Percentiles rank a stretch among this genome's conserved stretches.
These are phyloP conservation scores for Neoscytalidium dimidiatum DNA, from an alignment of 2,329 filamentous ascomycete genomes.

Conservation along the genomic window DNA sequence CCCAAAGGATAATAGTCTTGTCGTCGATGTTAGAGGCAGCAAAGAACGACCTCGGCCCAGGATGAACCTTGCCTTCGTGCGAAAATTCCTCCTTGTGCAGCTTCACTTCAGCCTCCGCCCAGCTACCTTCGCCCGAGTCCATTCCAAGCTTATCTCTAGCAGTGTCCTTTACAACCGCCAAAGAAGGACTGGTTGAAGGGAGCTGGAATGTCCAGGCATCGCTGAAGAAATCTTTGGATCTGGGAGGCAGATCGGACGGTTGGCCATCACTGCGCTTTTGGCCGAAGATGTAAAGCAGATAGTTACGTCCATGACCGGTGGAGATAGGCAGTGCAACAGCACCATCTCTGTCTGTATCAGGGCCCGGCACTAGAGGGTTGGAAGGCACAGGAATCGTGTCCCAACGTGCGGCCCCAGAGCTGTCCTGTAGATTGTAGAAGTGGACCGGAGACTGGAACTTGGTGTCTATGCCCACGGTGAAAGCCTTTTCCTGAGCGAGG, in stretches of 20 bases:
- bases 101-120: slow-evolving; percentile 45
- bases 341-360: slow-evolving; percentile 40
- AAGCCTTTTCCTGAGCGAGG: slow-evolving; percentile 39
- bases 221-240: neutral
- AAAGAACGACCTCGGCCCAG: slow-evolving; percentile 45
- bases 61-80: slow-evolving; percentile 45
- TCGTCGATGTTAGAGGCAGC: slow-evolving; percentile 42
- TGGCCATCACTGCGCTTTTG: slow-evolving; percentile 24
- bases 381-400: slow-evolving; percentile 44
- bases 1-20: slow-evolving; percentile 43
- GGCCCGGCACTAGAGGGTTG: slow-evolving; percentile 46
- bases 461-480: slow-evolving; percentile 40
- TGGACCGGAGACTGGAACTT: slow-evolving; percentile 29
- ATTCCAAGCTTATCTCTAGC: slow-evolving; percentile 44
- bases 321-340: slow-evolving; percentile 41
- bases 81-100: slow-evolving; percentile 36
- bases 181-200: slow-evolving; percentile 41
- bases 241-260: slow-evolving; percentile 26
- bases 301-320: slow-evolving; percentile 48
- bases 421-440: slow-evolving; percentile 27
- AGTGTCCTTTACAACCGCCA: slow-evolving; percentile 47
- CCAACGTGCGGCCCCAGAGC: slow-evolving; percentile 34
- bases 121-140: slow-evolving; percentile 42
- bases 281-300: slow-evolving; percentile 47
- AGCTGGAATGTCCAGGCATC: slow-evolving; percentile 45